Percentiles rank a stretch among this genome's conserved stretches.
Evolutionary conservation across 257 asterid species (phyloP).

Genomic region (Paraleonurus japonicus): DNA sequence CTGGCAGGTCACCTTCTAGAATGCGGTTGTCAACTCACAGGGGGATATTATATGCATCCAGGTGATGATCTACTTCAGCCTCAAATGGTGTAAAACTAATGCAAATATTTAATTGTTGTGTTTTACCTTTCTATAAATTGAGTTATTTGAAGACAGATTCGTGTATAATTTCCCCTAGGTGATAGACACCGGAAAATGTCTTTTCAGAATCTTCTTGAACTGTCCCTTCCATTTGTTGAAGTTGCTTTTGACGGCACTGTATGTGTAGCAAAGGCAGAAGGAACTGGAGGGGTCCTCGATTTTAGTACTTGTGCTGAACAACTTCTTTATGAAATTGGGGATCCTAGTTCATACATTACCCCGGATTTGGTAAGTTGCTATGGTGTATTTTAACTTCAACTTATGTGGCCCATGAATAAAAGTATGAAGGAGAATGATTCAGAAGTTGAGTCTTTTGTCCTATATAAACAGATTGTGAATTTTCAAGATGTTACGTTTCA

Average conservation of each 20-base stretch:
- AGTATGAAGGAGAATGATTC: conserved; percentile 11
- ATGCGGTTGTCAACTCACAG: conserved; percentile 99
- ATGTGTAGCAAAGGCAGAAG: conserved; percentile 78
- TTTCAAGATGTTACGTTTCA: conserved; percentile 71
- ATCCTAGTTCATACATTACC: conserved; percentile 86
- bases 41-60: conserved; percentile 98
- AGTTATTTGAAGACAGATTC: conserved; percentile 11
- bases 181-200: conserved; percentile 79
- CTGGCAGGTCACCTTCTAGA: conserved; percentile 94
- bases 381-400: conserved; percentile 7
- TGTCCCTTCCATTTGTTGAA: conserved; percentile 92
- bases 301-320: conserved; percentile 84
- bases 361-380: conserved; percentile 80
- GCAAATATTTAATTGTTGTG: conserved; percentile 12
- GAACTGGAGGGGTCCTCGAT: conserved; percentile 70
- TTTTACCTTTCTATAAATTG: conserved; percentile 10
- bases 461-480: conserved; percentile 60
- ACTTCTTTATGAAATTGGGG: conserved; percentile 97
- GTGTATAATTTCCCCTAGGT: conserved; percentile 41
- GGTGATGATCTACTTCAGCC: conserved; percentile 42
- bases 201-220: conserved; percentile 63
- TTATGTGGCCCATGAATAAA: conserved; percentile 6
- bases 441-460: conserved; percentile 24
- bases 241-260: conserved; percentile 72
- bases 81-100: not conserved